These are phyloP conservation scores for Caryopteris hybrid DNA, from an alignment of 305 asterid genomes.

Conservation along the genomic window DNA sequence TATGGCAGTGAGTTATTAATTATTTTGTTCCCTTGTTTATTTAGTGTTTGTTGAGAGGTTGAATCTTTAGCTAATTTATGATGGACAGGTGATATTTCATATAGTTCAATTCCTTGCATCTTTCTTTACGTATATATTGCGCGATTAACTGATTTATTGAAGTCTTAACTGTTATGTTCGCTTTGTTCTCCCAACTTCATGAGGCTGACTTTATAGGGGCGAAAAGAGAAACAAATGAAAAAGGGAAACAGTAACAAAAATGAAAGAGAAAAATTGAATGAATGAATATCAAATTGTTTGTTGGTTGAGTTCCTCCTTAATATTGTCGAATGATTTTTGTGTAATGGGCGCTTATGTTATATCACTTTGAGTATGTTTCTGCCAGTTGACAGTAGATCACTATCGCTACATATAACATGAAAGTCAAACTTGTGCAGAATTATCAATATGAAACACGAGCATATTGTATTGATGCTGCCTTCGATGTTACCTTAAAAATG, in stretches of 20 bases:
- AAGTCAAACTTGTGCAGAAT: neutral
- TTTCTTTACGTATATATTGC: neutral
- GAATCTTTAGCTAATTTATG: constrained; percentile 1
- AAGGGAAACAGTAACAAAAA: no score
- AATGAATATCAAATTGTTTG: no score
- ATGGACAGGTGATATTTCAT: neutral
- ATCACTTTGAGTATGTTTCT: no score
- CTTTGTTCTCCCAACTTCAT: neutral
- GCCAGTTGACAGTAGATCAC: neutral
- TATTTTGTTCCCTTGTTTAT: neutral
- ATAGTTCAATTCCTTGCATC: neutral
- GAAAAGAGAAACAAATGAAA: no score
- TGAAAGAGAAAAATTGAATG: no score
- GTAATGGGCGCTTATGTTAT: no score
- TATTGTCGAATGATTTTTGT: neutral
- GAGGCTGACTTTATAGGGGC: neutral
- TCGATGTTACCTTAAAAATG: neutral
- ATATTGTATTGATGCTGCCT: no score
- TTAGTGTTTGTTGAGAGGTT: neutral
- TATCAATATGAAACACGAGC: neutral
- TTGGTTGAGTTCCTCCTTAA: no score
- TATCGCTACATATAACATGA: neutral
- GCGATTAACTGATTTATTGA: neutral
- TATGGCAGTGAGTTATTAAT: constrained; percentile 64
- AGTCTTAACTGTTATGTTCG: neutral